Evolutionary conservation across 208 protist species (phyloP).

Genomic region (Crithidia expoeki): DNA sequence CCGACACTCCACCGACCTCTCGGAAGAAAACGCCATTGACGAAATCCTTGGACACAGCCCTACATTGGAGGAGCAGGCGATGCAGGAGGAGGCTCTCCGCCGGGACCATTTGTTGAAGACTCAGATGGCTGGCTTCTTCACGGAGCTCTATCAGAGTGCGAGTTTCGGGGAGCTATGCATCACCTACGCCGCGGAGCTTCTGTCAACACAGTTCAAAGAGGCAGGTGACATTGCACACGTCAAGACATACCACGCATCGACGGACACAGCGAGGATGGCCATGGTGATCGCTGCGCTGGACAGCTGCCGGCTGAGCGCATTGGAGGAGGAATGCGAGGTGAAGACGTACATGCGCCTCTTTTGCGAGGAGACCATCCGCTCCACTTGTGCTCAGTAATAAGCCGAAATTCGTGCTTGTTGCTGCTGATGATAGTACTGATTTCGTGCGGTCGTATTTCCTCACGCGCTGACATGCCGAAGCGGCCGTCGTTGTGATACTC

Average conservation of each 20-base stretch:
- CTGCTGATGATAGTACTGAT: background rate
- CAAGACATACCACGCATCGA: constrained; percentile 58
- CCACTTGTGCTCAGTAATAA: constrained; percentile 50
- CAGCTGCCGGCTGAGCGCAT: constrained; percentile 44
- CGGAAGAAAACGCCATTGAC: constrained; percentile 9
- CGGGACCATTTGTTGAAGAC: constrained; percentile 45
- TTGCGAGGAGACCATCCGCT: constrained; percentile 70
- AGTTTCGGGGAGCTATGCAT: constrained; percentile 76
- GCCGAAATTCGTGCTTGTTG: background rate
- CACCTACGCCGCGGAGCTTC: constrained; percentile 49
- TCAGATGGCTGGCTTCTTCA: constrained; percentile 66
- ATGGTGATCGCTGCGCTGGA: constrained; percentile 67
- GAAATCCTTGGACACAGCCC: constrained; percentile 20
- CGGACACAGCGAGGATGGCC: constrained; percentile 59
- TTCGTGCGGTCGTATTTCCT: no score
- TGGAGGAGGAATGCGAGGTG: constrained; percentile 75
- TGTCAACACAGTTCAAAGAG: constrained; percentile 32
- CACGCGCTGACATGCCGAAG: no score
- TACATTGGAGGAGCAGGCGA: constrained; percentile 29
- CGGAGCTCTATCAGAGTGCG: constrained; percentile 58
- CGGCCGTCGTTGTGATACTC: no score
- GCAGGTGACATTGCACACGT: constrained; percentile 44
- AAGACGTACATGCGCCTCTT: constrained; percentile 69
- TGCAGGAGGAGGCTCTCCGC: constrained; percentile 45
- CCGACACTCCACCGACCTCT: constrained; percentile 22